A percentile compares a stretch with the other conserved stretches of the same genome.
phyloP scores from a whole-genome alignment of 257 asterid genomes.

The Penstemon newberryi region DNA sequence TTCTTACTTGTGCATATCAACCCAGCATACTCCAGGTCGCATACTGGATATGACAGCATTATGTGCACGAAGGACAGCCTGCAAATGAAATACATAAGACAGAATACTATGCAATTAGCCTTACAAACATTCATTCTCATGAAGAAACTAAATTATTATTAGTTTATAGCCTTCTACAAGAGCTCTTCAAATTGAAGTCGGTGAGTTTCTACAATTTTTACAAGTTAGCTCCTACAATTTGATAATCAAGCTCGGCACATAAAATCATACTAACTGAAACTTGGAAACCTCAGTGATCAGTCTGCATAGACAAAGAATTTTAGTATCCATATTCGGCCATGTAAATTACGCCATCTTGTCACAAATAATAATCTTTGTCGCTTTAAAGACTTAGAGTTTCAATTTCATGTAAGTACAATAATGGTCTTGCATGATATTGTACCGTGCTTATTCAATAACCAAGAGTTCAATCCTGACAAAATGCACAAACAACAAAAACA shows the following conservation, averaged over 20 bases:
- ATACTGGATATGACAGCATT: conserved; percentile 86
- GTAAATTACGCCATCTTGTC: not conserved
- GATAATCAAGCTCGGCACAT: conserved; percentile 4
- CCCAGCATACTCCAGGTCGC: conserved; percentile 95
- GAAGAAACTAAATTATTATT: not conserved
- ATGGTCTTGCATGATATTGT: not conserved
- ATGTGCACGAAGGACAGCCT: conserved; percentile 98
- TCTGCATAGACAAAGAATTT: conserved; percentile 17
- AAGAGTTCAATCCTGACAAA: conserved; percentile 14
- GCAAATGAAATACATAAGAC: conserved; percentile 33
- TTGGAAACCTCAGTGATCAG: conserved; percentile 17
- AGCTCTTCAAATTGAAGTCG: not conserved
- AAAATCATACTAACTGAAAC: not conserved
- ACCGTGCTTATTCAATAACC: not conserved
- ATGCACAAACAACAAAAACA: conserved; percentile 15
- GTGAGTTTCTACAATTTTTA: conserved; percentile 17
- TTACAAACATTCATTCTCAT: conserved; percentile 2
- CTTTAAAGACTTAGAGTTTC: not conserved
- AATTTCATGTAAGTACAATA: not conserved
- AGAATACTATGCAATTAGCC: not conserved
- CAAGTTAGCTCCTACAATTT: conserved; percentile 12
- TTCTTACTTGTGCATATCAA: conserved; percentile 91
- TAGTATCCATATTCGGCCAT: conserved; percentile 16
- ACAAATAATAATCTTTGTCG: not conserved
- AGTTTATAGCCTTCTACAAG: not conserved